Percentiles rank a stretch among this genome's conserved stretches.
Conservation (phyloP, 2,329 filamentous ascomycete species). For the Xylaria sp. region DNA sequence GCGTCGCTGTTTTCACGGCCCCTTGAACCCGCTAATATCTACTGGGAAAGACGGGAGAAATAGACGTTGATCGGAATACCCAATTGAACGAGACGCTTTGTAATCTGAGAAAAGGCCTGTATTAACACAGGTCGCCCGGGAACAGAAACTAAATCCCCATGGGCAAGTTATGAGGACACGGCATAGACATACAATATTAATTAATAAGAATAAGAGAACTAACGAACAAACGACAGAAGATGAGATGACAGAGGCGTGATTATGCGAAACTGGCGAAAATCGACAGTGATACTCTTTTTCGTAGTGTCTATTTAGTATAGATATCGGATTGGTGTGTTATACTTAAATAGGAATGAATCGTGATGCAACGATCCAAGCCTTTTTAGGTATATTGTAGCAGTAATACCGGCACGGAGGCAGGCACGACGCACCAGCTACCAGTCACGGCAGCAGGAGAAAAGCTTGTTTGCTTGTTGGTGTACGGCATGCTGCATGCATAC, state of each 20-base stretch:
- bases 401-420: not conserved
- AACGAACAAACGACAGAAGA: not conserved
- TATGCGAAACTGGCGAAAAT: not conserved
- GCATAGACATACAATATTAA: conserved; percentile 34
- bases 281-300: no score
- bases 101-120: conserved; percentile 20
- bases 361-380: no score
- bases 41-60: conserved; percentile 75
- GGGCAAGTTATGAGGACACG: conserved; percentile 32
- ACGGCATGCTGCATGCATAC: conserved; percentile 3
- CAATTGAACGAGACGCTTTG: conserved; percentile 38
- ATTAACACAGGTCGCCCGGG: conserved; percentile 23
- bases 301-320: no score
- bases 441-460: not conserved
- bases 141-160: not conserved
- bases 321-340: no score
- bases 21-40: conserved; percentile 74
- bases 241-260: not conserved
- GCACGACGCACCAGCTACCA: not conserved
- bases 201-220: conserved; percentile 24
- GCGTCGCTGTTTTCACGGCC: conserved; percentile 78
- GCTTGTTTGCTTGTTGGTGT: no score
- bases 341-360: no score
- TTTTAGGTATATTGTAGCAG: no score
- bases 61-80: conserved; percentile 24